These are phyloP conservation scores for Silybum marianum DNA, from an alignment of 129 eudicot genomes.

Conservation along the genomic window DNA sequence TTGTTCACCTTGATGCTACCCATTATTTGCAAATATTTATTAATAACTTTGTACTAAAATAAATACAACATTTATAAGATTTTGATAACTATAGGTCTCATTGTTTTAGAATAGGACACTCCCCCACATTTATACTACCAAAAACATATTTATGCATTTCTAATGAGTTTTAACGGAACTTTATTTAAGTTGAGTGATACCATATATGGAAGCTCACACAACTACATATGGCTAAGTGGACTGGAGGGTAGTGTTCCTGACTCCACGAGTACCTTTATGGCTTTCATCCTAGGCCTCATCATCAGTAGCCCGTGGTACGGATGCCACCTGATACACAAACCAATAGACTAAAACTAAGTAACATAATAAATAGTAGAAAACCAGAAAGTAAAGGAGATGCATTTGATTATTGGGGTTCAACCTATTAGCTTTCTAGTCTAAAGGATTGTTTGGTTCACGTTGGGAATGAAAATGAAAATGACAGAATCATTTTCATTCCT, in stretches of 20 bases:
- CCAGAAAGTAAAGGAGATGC: background rate
- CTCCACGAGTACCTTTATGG: conserved; percentile 18
- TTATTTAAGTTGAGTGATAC: conserved; percentile 32
- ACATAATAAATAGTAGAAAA: background rate
- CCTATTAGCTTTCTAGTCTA: conserved; percentile 8
- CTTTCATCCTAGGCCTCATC: conserved; percentile 39
- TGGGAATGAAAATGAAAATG: too few species aligned
- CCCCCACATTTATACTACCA: background rate
- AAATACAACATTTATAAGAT: background rate
- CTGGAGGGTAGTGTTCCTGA: background rate
- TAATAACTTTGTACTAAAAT: conserved; percentile 1
- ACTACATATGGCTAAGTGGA: background rate
- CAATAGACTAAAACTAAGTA: background rate
- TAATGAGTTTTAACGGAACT: conserved; percentile 11
- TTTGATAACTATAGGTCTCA: background rate
- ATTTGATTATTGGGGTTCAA: background rate
- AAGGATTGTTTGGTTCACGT: background rate
- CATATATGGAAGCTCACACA: conserved; percentile 18
- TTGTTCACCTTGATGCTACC: background rate
- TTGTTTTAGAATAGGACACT: background rate
- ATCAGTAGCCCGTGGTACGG: conserved; percentile 69
- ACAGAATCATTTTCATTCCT: too few species aligned
- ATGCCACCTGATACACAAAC: conserved; percentile 54
- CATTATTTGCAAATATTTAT: background rate
- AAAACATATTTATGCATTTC: conserved; percentile 11